Evolutionary conservation across 495 filamentous ascomycete genomes (phyloP), one percentile per base, ranked within the genome.

Genomic region (Achaetomiella virescens): DNA sequence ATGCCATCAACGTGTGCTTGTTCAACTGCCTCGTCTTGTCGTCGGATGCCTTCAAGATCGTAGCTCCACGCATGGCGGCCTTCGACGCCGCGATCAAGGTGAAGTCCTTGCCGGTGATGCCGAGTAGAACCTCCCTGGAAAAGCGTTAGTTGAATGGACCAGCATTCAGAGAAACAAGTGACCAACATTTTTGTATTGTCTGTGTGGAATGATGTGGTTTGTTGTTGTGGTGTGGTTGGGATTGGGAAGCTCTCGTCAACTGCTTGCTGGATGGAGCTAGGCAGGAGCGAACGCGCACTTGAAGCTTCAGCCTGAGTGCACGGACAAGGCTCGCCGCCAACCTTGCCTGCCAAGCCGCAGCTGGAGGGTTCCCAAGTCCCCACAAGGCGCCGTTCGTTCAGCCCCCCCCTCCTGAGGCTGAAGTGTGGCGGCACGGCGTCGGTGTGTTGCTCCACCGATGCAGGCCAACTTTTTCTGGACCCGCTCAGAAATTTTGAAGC

Each of bases 51-150:
- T 99, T 99, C 69, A 99, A 83, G 68, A 99, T 87, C 20, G 92
- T 97, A 44, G 89, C 90, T 62, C 93, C 93, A 72, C 93, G 83
- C 91, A 97, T 97, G 61, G 88, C 88, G 61, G 95, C 93, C 76
- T 97, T 97, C 37, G 92, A 97, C 55, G 93, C 91, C 54, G 91
- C 93, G 70, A 99, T 79, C 79, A 99, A 85, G 76, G 90, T 91
- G 75, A 96, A 99, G 81, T 99, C 93, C 79, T 92, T 93, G 77
- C 93, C 95, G 36, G 93, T 96, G 70, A 99, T 95, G 54, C 93
- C 93, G 55, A 99, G 83, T 72, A 99, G 80, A 71, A 97, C 90
- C 84, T 99, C 93, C 93, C 91, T 98, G 43, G 21, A 50, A 55
- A 18, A 44, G 17, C 21, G 47, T 56, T 20, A 56, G 54, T 29